Percentiles rank a stretch among this genome's conserved stretches.
These are phyloP conservation scores for Graphiopsis chlorocephala DNA, from an alignment of 2,329 filamentous ascomycete genomes.

Conservation along the genomic window DNA sequence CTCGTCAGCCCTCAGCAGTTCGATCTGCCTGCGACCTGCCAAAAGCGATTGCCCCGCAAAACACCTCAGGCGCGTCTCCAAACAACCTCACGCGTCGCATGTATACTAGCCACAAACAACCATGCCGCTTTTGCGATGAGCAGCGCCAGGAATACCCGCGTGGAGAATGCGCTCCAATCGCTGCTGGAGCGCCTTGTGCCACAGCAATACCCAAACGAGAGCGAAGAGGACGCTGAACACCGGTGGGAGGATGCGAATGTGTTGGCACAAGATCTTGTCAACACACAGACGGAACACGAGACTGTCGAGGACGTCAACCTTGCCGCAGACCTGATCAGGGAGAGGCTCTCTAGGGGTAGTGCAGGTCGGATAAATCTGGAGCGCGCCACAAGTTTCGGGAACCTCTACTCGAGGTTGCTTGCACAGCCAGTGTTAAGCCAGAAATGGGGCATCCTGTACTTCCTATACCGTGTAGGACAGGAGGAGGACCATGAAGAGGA, in stretches of 20 bases:
- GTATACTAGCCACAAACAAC: not conserved
- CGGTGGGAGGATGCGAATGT: constrained; percentile 63
- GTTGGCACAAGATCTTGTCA: constrained; percentile 49
- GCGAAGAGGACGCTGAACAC: constrained; percentile 65
- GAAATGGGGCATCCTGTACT: constrained; percentile 95
- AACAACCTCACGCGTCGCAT: constrained; percentile 12
- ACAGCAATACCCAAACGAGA: constrained; percentile 58
- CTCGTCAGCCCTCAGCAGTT: not conserved
- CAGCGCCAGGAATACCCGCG: constrained; percentile 50
- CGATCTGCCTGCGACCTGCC: not conserved
- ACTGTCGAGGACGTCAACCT: constrained; percentile 76
- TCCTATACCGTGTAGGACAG: constrained; percentile 71
- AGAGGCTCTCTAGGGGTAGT: constrained; percentile 61
- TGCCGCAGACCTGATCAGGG: constrained; percentile 87
- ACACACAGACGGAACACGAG: constrained; percentile 41
- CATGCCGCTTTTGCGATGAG: constrained; percentile 15
- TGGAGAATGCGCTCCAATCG: constrained; percentile 75
- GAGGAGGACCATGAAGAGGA: constrained; percentile 13
- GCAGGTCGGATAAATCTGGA: constrained; percentile 43
- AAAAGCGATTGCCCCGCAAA: not conserved
- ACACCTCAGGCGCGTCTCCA: constrained; percentile 11
- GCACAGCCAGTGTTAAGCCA: constrained; percentile 89
- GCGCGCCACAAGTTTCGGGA: constrained; percentile 80
- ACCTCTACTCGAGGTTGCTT: constrained; percentile 83
- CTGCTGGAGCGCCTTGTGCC: constrained; percentile 74